Evolutionary conservation across 2,329 filamentous ascomycete species (phyloP).

Genomic region (Monilinia polystroma): DNA sequence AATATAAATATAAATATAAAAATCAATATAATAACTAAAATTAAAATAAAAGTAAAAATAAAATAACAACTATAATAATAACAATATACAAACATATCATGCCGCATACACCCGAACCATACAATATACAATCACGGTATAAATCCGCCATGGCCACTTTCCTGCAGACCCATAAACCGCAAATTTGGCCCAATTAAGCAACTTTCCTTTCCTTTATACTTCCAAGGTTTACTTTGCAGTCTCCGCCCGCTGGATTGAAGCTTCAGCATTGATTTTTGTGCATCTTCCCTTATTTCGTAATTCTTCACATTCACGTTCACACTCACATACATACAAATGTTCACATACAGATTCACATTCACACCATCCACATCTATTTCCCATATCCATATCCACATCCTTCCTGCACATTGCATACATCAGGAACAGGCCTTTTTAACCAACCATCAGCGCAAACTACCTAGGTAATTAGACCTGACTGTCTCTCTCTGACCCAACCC

Average conservation of each 20-base stretch:
- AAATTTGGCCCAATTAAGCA: neutral
- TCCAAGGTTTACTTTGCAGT: neutral
- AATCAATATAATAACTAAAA: no score
- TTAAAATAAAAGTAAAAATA: no score
- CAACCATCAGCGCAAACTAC: slow-evolving; percentile 1
- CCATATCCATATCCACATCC: neutral
- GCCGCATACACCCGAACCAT: no score
- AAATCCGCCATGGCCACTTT: no score
- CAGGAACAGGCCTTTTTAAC: slow-evolving; percentile 6
- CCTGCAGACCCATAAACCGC: neutral
- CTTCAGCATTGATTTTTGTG: neutral
- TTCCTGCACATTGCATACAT: slow-evolving; percentile 2
- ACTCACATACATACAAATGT: no score
- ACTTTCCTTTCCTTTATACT: neutral
- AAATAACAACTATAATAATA: no score
- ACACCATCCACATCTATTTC: neutral
- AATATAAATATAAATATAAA: no score
- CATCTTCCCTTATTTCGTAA: neutral
- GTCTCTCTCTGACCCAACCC: neutral
- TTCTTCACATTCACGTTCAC: neutral
- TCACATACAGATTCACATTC: no score
- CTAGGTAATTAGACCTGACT: neutral
- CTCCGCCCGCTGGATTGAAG: neutral
- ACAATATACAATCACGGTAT: no score
- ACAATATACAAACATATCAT: no score